Base-by-base conservation (phyloP, 208 protist genomes). In the Trypanosomatidae sp. region DNA sequence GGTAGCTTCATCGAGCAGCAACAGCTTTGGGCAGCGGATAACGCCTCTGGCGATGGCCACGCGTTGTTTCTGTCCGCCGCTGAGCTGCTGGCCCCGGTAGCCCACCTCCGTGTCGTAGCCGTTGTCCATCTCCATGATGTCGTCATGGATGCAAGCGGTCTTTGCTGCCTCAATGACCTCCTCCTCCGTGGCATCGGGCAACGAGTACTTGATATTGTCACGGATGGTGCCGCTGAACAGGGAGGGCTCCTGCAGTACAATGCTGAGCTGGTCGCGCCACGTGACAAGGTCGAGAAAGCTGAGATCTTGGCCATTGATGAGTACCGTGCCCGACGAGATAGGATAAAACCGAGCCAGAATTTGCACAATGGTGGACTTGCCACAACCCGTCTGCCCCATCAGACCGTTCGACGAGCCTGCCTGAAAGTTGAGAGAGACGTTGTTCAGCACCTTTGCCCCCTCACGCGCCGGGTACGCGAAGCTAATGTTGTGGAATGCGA, bases 381-480 rank as follows among this genome's bases (percentile, higher is more conserved):
- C 94, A 60, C 84, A 87, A 1, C 95, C 95, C 1, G 94, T 96
- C 67, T 88, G 83, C n/a, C 95, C 95, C 70, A 96, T 88, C n/a
- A 98, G 73, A 3, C 89, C 92, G 58, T 90, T 91, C 15, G 78
- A 80, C 39, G 90, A 85, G 41, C 76, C 83, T 60, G 73, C 55
- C 17, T 47, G 39, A 62, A 95, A 86, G 41, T 76, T 46, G 33
- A 86, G 52, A 33, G 81, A 68, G 36, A 91, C 66, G 60, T 73
- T 69, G 1, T 77, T 67, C 53, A 94, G 80, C 64, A 92, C 85
- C 65, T 84, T 62, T 22, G 82, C 78, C 68, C 86, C 74, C 13
- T 80, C 76, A 2, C 90, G 87, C 0, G 84, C 76, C 1, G 89
- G 89, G 76, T 94, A 94, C 28, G 77, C 74, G 58, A 94, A 94